These are phyloP conservation scores for Lactifluus rugatus DNA, from an alignment of 768 basidiomycete species.

Conservation along the genomic window DNA sequence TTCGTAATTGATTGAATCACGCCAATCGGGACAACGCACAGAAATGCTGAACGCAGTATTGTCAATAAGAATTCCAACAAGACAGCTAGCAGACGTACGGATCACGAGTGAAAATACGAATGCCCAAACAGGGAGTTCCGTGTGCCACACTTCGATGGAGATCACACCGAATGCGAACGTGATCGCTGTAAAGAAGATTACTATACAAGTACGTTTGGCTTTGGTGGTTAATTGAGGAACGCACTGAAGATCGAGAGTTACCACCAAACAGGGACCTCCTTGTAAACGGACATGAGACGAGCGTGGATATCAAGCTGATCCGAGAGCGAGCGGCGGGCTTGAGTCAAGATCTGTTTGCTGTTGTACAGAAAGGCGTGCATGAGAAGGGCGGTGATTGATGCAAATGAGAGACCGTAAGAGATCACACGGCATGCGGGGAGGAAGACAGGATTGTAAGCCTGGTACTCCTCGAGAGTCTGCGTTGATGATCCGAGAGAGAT, in stretches of 20 bases:
- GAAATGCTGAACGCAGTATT: conserved; percentile 38
- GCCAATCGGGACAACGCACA: conserved; percentile 22
- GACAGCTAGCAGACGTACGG: conserved; percentile 53
- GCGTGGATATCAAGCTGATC: conserved; percentile 84
- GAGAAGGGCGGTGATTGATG: conserved; percentile 65
- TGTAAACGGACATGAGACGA: conserved; percentile 66
- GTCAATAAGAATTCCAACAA: conserved; percentile 56
- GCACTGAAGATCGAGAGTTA: too few species aligned
- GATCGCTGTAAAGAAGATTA: too few species aligned
- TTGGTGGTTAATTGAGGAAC: too few species aligned
- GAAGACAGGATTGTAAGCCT: conserved; percentile 51
- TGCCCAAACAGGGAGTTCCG: conserved; percentile 24
- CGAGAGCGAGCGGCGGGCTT: conserved; percentile 56
- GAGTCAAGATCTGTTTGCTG: conserved; percentile 70
- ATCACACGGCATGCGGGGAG: conserved; percentile 54
- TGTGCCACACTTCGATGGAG: too few species aligned
- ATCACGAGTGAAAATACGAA: conserved; percentile 26
- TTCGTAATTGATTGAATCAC: not conserved
- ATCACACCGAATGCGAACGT: too few species aligned
- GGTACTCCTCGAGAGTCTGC: conserved; percentile 41
- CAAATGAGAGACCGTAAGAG: conserved; percentile 77
- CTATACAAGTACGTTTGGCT: too few species aligned
- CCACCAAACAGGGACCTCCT: conserved; percentile 45
- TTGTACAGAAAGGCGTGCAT: conserved; percentile 65
- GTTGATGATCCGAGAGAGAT: conserved; percentile 48